Percentiles rank a stretch among this genome's conserved stretches.
Conservation (phyloP, 2,329 filamentous ascomycete genomes). For the Nemania sp. region DNA sequence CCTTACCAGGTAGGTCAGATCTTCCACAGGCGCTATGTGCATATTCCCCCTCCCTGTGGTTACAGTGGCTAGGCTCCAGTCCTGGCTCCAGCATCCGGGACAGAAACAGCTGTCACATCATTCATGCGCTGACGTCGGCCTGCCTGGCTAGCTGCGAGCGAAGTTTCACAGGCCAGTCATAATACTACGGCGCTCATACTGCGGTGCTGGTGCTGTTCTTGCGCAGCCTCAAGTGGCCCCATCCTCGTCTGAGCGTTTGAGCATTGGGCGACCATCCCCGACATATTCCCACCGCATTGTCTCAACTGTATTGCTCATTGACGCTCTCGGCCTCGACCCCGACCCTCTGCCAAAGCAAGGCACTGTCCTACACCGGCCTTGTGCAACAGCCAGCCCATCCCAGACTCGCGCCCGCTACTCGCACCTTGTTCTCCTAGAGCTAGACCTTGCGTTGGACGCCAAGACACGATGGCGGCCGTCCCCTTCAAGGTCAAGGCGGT, state of each 20-base stretch:
- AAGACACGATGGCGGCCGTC: slow-evolving; percentile 64
- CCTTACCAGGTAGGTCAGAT: slow-evolving; percentile 29
- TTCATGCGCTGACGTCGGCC: slow-evolving; percentile 56
- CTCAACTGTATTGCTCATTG: slow-evolving; percentile 9
- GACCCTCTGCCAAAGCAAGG: neutral
- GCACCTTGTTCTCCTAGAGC: slow-evolving; percentile 17
- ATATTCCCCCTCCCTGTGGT: slow-evolving; percentile 1
- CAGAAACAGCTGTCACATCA: slow-evolving; percentile 30
- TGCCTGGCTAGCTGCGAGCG: slow-evolving; percentile 44
- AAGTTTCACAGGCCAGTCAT: slow-evolving; percentile 43
- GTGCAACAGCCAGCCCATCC: slow-evolving; percentile 8
- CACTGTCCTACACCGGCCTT: neutral
- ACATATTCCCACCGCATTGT: slow-evolving; percentile 20
- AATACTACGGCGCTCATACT: too few relatives aligned
- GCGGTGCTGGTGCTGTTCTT: too few relatives aligned
- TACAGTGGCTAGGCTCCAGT: too few relatives aligned
- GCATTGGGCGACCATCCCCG: slow-evolving; percentile 15
- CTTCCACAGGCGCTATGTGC: slow-evolving; percentile 16
- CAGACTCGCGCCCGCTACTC: slow-evolving; percentile 8
- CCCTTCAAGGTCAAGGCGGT: slow-evolving; percentile 94
- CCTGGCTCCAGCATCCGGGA: neutral
- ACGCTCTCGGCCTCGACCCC: slow-evolving; percentile 3
- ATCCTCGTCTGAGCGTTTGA: slow-evolving; percentile 30
- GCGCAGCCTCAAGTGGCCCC: slow-evolving; percentile 37
- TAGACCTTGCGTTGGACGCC: slow-evolving; percentile 13